Percentiles rank a stretch among this genome's conserved stretches.
Conservation (phyloP, 768 basidiomycete species). For the Hirschioporus abietinus region DNA sequence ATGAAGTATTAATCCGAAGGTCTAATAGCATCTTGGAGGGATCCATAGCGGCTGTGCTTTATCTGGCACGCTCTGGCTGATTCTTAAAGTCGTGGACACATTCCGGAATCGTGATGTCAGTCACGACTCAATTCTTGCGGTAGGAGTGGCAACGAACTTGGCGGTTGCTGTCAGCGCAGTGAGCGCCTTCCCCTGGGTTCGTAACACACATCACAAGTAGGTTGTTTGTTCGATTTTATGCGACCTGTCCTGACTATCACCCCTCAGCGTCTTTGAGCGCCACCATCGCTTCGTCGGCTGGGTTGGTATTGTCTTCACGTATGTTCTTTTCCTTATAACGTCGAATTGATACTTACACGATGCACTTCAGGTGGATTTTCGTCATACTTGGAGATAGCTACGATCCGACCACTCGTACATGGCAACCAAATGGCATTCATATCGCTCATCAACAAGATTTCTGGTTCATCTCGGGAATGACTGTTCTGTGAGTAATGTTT, state of each 20-base stretch:
- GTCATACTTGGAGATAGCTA: constrained; percentile 64
- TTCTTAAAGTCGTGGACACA: constrained; percentile 55
- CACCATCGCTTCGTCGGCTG: constrained; percentile 79
- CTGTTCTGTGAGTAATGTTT: constrained; percentile 48
- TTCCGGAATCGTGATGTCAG: constrained; percentile 44
- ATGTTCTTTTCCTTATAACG: constrained; percentile 18
- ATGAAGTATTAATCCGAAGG: too few species aligned
- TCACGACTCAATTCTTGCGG: constrained; percentile 51
- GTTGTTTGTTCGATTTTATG: constrained; percentile 16
- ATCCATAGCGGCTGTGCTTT: constrained; percentile 74
- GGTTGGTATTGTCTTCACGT: constrained; percentile 51
- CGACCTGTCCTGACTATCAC: constrained; percentile 7
- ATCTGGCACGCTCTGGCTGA: constrained; percentile 65
- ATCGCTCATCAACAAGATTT: constrained; percentile 68
- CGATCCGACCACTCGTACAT: constrained; percentile 46
- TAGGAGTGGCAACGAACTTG: constrained; percentile 56
- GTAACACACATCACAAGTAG: constrained; percentile 78
- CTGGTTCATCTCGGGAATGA: constrained; percentile 74
- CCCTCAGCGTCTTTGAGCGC: constrained; percentile 64
- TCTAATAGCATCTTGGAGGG: constrained; percentile 63
- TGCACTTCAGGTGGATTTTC: constrained; percentile 40
- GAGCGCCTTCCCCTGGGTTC: constrained; percentile 73
- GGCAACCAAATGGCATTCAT: constrained; percentile 49
- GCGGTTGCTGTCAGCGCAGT: constrained; percentile 52
- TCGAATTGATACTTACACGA: not conserved